Percentiles rank a stretch among this genome's conserved stretches.
These are phyloP conservation scores for Davidsoniella eucalypti DNA, from an alignment of 2,329 filamentous ascomycete genomes.

Conservation along the genomic window DNA sequence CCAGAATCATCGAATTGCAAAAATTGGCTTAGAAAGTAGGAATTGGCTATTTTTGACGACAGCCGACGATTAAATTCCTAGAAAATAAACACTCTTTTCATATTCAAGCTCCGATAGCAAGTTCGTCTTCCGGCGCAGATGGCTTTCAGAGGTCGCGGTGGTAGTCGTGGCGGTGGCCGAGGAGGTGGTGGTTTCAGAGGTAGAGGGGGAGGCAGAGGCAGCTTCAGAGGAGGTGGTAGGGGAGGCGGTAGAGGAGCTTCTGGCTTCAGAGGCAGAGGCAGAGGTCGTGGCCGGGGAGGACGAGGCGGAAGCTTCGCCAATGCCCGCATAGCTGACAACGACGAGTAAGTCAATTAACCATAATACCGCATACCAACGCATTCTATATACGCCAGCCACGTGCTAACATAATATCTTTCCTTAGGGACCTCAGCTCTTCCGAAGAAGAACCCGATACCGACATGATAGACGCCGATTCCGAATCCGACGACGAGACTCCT, in stretches of 20 bases:
- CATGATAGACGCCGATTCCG: conserved; percentile 18
- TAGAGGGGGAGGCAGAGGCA: conserved; percentile 17
- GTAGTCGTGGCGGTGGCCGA: conserved; percentile 14
- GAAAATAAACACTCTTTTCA: not conserved
- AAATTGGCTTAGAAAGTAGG: not conserved
- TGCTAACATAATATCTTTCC: not conserved
- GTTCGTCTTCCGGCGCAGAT: not conserved
- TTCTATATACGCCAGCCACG: not conserved
- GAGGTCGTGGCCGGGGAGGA: conserved; percentile 20
- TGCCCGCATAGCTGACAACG: conserved; percentile 27
- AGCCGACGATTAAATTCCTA: too few relatives aligned
- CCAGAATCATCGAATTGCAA: not conserved
- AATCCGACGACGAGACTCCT: conserved; percentile 25
- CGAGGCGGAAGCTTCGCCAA: conserved; percentile 28
- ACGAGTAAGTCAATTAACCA: conserved; percentile 19
- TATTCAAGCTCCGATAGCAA: not conserved
- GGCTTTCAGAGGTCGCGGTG: conserved; percentile 12
- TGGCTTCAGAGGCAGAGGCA: conserved; percentile 20
- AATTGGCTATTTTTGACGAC: too few relatives aligned
- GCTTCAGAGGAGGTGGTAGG: not conserved
- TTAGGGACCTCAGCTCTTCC: conserved; percentile 16
- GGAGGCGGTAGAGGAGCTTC: conserved; percentile 14
- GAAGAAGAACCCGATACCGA: conserved; percentile 30
- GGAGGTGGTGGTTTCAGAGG: conserved; percentile 3
- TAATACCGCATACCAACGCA: not conserved